These are phyloP conservation scores for Trametes sp. DNA, from an alignment of 1,284 basidiomycete species.

Conservation along the genomic window DNA sequence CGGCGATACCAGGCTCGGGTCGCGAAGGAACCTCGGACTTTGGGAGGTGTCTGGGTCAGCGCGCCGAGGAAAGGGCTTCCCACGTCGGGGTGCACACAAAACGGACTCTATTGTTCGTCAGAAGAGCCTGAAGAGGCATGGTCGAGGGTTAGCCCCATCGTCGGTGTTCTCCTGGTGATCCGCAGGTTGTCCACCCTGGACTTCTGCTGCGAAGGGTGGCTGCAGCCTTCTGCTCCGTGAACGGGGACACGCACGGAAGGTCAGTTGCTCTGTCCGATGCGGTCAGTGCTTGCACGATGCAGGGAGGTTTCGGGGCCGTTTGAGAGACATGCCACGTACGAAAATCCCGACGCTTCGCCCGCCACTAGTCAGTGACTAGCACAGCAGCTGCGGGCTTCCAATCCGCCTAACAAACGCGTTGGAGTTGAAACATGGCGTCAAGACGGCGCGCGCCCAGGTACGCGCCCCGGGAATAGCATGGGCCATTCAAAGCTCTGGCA, in stretches of 20 bases:
- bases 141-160: conserved; percentile 3
- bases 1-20: background rate
- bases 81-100: conserved; percentile 6
- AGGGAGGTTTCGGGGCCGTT: background rate
- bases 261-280: too few species aligned
- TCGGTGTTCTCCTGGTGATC: conserved; percentile 14
- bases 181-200: background rate
- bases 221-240: too few species aligned
- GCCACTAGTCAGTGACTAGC: conserved; percentile 4
- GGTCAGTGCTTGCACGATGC: too few species aligned
- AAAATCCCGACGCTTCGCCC: background rate
- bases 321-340: background rate
- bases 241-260: background rate
- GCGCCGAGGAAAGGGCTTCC: background rate
- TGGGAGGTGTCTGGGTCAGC: background rate
- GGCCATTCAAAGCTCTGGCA: conserved; percentile 9
- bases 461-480: conserved; percentile 15
- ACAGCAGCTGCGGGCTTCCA: background rate
- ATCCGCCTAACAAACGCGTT: background rate
- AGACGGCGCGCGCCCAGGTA: conserved; percentile 9
- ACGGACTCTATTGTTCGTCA: conserved; percentile 6
- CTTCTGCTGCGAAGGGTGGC: conserved; percentile 1
- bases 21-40: background rate
- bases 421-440: conserved; percentile 2
- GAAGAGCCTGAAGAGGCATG: conserved; percentile 4